Conservation (phyloP, 2,329 filamentous ascomycete species). For the Podosphaera leucotricha region DNA sequence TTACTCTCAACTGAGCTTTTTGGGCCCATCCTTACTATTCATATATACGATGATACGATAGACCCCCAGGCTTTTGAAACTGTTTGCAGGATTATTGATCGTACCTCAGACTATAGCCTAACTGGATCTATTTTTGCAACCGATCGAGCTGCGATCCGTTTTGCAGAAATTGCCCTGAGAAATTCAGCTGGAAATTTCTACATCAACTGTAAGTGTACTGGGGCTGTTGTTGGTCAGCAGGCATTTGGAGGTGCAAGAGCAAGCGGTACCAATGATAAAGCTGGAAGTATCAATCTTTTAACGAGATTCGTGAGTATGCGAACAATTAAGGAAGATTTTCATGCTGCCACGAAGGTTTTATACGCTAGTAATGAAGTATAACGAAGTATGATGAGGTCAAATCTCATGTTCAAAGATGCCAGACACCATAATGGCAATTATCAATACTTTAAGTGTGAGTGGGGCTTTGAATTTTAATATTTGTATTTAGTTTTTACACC, state of each 20-base stretch:
- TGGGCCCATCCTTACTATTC: slow-evolving; percentile 48
- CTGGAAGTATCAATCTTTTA: slow-evolving; percentile 39
- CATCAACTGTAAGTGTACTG: slow-evolving; percentile 63
- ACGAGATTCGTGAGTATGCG: slow-evolving; percentile 42
- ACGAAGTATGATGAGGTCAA: no score
- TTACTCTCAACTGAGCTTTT: slow-evolving; percentile 63
- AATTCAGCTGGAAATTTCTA: slow-evolving; percentile 68
- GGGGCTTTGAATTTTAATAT: no score
- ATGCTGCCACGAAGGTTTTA: slow-evolving; percentile 32
- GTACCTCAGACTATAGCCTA: slow-evolving; percentile 52
- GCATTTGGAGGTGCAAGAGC: slow-evolving; percentile 45
- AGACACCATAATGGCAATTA: no score
- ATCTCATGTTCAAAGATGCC: no score
- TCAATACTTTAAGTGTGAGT: no score
- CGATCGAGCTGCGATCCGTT: slow-evolving; percentile 39
- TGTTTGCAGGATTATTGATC: slow-evolving; percentile 40
- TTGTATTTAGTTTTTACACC: no score
- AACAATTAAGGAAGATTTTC: slow-evolving; percentile 56
- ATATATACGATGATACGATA: slow-evolving; percentile 52
- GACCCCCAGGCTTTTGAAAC: slow-evolving; percentile 30
- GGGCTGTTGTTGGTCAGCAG: slow-evolving; percentile 50
- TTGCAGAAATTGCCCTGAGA: slow-evolving; percentile 46
- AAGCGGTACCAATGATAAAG: slow-evolving; percentile 52
- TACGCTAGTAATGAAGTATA: slow-evolving; percentile 46
- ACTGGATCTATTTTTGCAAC: slow-evolving; percentile 55